Evolutionary conservation across 2,329 filamentous ascomycete genomes (phyloP), one percentile per base, ranked within the genome.

Genomic region (Colletotrichum tamarilloi): DNA sequence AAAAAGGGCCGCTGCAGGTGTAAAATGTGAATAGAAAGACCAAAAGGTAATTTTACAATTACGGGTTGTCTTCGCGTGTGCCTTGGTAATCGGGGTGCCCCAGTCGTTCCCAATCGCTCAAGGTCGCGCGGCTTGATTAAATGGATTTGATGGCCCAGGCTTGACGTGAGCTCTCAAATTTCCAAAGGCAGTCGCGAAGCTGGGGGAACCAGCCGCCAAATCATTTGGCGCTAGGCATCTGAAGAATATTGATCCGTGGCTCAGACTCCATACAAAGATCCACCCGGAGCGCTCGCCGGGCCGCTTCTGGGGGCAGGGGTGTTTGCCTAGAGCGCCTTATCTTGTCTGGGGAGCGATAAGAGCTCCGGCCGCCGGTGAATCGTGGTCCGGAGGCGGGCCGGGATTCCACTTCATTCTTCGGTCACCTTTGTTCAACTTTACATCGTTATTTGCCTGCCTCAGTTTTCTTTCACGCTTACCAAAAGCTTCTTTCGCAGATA

Each of bases 181-280:
- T 81, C 80, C 73, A 77, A 79, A 78, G 79, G 77, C 70, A 74
- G 66, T 77, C 73, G 77, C 76, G 79, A 81, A 80, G 79, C 83
- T 81, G 84, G 84, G 84, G 80, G 76, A 72, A 79, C 75, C 76
- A 60, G 81, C 78, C 80, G 76, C 83, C 83, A 84, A 85, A 81
- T 80, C 82, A 80, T 82, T 78, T 75, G 70, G 74, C 83, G 84
- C 84, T 85, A 85, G 82, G 79, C 2, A 12, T 1, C 62, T 82
- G 71, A 81, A 80, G 7, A 85, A 82, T 59, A 59, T 78, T 83
- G n/a, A 75, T 81, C 82, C 83, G 81, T 49, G 42, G 49, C 30
- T 68, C 75, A 35, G 9, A 49, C 26, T n/a, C 62, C 64, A 60
- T 62, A 28, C 4, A 76, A 46, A 7, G 49, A 16, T 12, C 62